Evolutionary conservation across 306 rosid species (phyloP).

Genomic region (Trifolium subterraneum): DNA sequence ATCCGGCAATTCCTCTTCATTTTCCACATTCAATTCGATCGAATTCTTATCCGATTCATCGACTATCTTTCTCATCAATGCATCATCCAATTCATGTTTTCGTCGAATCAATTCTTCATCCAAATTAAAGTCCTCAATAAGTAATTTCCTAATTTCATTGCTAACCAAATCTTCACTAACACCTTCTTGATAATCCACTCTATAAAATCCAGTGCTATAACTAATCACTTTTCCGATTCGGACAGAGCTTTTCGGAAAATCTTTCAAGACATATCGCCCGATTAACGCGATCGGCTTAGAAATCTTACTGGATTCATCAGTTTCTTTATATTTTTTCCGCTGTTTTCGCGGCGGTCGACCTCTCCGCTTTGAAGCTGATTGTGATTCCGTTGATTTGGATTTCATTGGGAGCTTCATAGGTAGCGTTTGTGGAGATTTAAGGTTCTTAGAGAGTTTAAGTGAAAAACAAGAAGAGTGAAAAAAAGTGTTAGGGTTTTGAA

Average conservation of each 20-base stretch:
- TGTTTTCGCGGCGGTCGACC: constrained; percentile 89
- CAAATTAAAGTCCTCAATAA: constrained; percentile 48
- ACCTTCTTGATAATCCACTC: constrained; percentile 75
- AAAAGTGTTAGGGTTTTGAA: neutral
- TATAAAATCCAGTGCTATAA: constrained; percentile 68
- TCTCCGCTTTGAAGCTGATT: constrained; percentile 64
- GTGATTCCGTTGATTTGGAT: constrained; percentile 59
- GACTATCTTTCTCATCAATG: constrained; percentile 28
- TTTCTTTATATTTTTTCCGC: constrained; percentile 54
- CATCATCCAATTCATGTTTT: constrained; percentile 59
- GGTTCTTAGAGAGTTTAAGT: no score
- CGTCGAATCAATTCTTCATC: constrained; percentile 55
- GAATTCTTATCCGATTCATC: constrained; percentile 29
- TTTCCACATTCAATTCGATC: neutral
- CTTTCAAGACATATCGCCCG: constrained; percentile 71
- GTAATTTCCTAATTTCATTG: constrained; percentile 61
- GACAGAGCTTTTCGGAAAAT: constrained; percentile 51
- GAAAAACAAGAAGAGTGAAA: neutral
- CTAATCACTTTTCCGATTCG: constrained; percentile 74
- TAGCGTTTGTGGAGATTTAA: no score
- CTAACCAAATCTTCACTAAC: constrained; percentile 77
- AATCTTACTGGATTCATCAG: constrained; percentile 54
- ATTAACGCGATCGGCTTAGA: constrained; percentile 57
- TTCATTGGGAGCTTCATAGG: constrained; percentile 11
- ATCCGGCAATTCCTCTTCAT: constrained; percentile 26